These are phyloP conservation scores for Trebouxia sp. DNA, from an alignment of 139 green algal genomes.

Conservation along the genomic window DNA sequence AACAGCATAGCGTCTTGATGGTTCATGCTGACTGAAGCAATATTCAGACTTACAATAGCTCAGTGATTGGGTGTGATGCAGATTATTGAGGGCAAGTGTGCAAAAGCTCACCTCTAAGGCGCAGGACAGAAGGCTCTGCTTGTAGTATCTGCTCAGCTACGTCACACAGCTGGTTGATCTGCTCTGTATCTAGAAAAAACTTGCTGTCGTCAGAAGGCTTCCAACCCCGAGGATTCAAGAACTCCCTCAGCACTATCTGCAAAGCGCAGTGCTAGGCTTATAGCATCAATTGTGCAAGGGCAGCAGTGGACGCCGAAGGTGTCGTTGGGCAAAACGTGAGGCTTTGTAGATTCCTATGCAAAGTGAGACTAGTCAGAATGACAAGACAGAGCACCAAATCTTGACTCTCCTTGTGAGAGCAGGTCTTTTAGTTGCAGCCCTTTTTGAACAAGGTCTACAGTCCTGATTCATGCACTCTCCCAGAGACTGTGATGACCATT, in stretches of 20 bases:
- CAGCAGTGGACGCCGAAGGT: background rate
- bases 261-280: background rate
- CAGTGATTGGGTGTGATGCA: no score
- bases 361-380: no score
- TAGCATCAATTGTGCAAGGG: background rate
- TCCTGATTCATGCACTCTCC: no score
- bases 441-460: no score
- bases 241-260: conserved; percentile 82
- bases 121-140: conserved; percentile 85
- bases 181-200: conserved; percentile 73
- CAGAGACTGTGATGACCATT: no score
- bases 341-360: no score
- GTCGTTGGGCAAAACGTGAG: no score
- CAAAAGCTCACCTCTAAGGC: conserved; percentile 61
- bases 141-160: conserved; percentile 84
- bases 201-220: conserved; percentile 75
- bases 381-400: no score
- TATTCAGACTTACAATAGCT: no score
- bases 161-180: conserved; percentile 95
- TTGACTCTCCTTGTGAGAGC: no score
- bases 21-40: no score
- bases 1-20: background rate
- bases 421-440: no score
- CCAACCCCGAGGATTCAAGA: conserved; percentile 86
- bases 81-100: background rate